phyloP scores from a whole-genome alignment of 257 asterid genomes.

The Handroanthus guayacan region DNA sequence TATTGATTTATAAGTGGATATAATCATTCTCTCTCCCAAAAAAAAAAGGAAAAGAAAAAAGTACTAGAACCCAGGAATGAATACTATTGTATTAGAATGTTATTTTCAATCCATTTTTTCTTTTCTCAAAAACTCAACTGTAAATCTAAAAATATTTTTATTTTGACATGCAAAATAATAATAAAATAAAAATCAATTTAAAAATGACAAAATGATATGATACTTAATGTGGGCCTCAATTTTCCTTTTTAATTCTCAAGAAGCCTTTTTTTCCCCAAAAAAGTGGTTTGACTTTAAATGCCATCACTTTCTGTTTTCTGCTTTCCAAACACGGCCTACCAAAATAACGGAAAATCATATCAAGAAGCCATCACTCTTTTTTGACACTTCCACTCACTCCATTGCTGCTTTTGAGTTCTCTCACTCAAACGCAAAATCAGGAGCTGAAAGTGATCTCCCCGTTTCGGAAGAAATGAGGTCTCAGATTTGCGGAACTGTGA shows the following conservation, averaged over 20 bases:
- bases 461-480: conserved; percentile 55
- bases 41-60: too few relatives aligned
- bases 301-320: not conserved
- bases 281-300: not conserved
- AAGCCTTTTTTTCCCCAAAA: not conserved
- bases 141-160: too few relatives aligned
- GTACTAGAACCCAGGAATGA: too few relatives aligned
- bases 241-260: not conserved
- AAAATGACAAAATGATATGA: too few relatives aligned
- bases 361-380: not conserved
- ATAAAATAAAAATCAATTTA: too few relatives aligned
- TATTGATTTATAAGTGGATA: too few relatives aligned
- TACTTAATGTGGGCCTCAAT: too few relatives aligned
- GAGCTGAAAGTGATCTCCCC: not conserved
- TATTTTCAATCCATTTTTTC: too few relatives aligned
- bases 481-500: conserved; percentile 68
- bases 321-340: not conserved
- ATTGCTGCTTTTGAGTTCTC: not conserved
- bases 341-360: not conserved
- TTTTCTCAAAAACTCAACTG: too few relatives aligned
- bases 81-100: too few relatives aligned
- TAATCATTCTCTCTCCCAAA: too few relatives aligned
- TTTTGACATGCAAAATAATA: too few relatives aligned
- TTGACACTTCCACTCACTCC: not conserved
- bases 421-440: not conserved